Evolutionary conservation across 176 grass and related monocot genomes (phyloP).

Genomic region (Typha latifolia): DNA sequence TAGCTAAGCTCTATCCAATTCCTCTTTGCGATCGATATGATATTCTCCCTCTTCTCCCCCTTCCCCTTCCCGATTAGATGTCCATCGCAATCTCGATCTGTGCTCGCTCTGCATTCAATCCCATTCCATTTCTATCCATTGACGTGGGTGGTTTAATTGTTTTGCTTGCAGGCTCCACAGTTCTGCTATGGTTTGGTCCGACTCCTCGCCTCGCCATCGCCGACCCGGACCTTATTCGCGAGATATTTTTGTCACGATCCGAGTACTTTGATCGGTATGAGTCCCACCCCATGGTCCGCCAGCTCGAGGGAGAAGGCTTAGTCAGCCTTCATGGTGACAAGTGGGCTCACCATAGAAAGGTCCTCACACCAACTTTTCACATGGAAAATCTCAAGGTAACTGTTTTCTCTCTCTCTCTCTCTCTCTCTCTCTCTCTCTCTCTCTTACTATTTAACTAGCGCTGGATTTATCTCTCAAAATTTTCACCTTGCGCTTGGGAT

Average conservation of each 20-base stretch:
- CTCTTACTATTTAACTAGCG: too few species aligned
- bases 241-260: constrained; percentile 72
- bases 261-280: constrained; percentile 93
- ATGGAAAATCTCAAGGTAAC: constrained; percentile 89
- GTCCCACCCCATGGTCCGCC: constrained; percentile 85
- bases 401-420: neutral
- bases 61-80: constrained; percentile 19
- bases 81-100: neutral
- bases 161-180: constrained; percentile 62
- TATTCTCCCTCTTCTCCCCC: neutral
- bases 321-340: constrained; percentile 91
- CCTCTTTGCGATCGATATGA: neutral
- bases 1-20: constrained; percentile 22
- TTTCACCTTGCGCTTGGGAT: neutral
- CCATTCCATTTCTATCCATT: neutral
- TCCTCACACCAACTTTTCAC: constrained; percentile 88
- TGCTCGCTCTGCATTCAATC: neutral
- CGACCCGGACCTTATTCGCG: constrained; percentile 86
- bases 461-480: too few species aligned
- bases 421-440: too few species aligned
- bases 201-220: constrained; percentile 76
- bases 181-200: constrained; percentile 89
- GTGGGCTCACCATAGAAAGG: constrained; percentile 76
- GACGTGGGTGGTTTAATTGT: neutral
- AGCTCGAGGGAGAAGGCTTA: constrained; percentile 92